phyloP scores from a whole-genome alignment of 495 filamentous ascomycete genomes.

The Chaetomium cochliodes region DNA sequence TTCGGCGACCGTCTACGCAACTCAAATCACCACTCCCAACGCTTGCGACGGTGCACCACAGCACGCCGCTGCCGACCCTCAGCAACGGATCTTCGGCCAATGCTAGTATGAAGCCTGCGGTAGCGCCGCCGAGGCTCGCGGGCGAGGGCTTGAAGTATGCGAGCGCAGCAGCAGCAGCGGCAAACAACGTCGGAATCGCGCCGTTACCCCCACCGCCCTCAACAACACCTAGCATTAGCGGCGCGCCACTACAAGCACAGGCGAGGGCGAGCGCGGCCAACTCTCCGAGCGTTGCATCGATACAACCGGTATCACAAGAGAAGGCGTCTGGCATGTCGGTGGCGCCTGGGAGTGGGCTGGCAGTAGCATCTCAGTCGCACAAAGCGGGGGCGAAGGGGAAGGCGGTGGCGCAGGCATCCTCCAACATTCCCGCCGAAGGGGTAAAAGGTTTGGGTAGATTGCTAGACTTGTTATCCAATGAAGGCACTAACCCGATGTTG shows the following conservation, averaged over 20 bases:
- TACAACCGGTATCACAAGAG: slow-evolving; percentile 44
- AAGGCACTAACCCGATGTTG: slow-evolving; percentile 26
- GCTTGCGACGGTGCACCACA: slow-evolving; percentile 74
- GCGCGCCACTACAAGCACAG: slow-evolving; percentile 47
- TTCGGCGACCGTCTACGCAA: slow-evolving; percentile 81
- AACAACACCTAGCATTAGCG: slow-evolving; percentile 38
- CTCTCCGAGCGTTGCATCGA: slow-evolving; percentile 42
- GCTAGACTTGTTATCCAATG: neutral
- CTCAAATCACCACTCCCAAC: slow-evolving; percentile 91
- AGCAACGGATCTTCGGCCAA: slow-evolving; percentile 56
- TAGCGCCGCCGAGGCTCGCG: slow-evolving; percentile 75
- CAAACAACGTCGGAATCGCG: slow-evolving; percentile 91
- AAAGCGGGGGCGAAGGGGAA: slow-evolving; percentile 43
- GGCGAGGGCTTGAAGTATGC: slow-evolving; percentile 95
- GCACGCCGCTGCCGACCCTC: slow-evolving; percentile 56
- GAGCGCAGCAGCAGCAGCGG: slow-evolving; percentile 91
- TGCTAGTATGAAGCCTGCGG: slow-evolving; percentile 82
- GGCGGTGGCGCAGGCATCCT: slow-evolving; percentile 32
- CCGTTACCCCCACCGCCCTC: slow-evolving; percentile 86
- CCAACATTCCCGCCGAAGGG: slow-evolving; percentile 22
- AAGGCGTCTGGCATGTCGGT: slow-evolving; percentile 31
- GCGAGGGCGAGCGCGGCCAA: slow-evolving; percentile 45
- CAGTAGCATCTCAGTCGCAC: slow-evolving; percentile 24
- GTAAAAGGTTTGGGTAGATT: slow-evolving; percentile 22
- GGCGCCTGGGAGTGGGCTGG: slow-evolving; percentile 26